Evolutionary conservation across 176 grass and related monocot species (phyloP), one percentile per base, ranked within the genome.

Genomic region (Rhynchospora breviuscula): DNA sequence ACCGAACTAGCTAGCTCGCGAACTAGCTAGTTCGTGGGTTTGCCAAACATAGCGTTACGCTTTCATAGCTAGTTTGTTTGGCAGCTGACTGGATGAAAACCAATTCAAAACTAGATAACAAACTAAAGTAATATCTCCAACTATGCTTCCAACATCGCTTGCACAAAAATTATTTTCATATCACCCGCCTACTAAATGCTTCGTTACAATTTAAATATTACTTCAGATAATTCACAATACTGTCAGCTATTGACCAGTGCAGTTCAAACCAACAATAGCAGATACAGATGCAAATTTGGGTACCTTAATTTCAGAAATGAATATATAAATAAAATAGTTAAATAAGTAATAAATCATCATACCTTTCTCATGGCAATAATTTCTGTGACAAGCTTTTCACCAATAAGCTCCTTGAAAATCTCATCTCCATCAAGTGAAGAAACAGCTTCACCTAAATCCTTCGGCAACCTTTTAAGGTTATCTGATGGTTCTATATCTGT

Each of bases 401-500:
- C 96, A 57, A 99, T 88, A 79, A 95, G 62, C 26, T 95, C 85
- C 69, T 90, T 90, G 43, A 99, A 85, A 80, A 86, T 63, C 47
- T 87, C 81, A 75, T 99, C 88, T 83, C 62, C 75, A 87, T 83
- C 85, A 75, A 99, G 93, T 80, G 91, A 86, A 58, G 89, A 85
- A 56, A 95, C 87, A 83, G 93, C 84, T 95, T 99, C 93, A 35
- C 76, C 79, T 53, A 99, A 86, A 64, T 92, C 91, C 78, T 91
- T 78, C 9, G 96, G 96, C 58, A 99, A 79, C 88, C 96, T 95
- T 83, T 67, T 90, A 47, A 99, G 91, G 7, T 79, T 91, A 79
- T 89, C 87, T 61, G 96, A 88, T 63, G 96, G 96, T 59, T 95
- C 88, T 85, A 84, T 91, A 90, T 91, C 96, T 99, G 91, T 85